Conservation (phyloP, 2,329 filamentous ascomycete species). For the Ophiocordyceps polyrhachis-furcata region DNA sequence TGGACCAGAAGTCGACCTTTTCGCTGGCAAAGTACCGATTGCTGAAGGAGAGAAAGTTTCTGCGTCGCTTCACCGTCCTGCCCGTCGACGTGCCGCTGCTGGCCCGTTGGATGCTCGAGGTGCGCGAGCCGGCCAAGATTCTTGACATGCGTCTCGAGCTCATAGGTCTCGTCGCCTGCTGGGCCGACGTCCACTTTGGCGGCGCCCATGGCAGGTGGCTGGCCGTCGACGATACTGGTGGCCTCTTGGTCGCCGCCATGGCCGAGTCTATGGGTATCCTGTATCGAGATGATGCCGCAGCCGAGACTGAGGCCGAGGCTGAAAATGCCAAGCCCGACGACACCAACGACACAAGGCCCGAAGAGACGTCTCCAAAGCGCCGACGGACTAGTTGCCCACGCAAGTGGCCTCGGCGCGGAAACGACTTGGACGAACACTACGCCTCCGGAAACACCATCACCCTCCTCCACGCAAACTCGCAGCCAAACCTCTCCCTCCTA, state of each 20-base stretch:
- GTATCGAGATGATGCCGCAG: slow-evolving; percentile 24
- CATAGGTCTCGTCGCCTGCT: slow-evolving; percentile 64
- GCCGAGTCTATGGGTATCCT: slow-evolving; percentile 80
- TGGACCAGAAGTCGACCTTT: slow-evolving; percentile 89
- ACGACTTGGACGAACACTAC: slow-evolving; percentile 45
- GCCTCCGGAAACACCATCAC: slow-evolving; percentile 60
- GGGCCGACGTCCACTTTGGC: slow-evolving; percentile 68
- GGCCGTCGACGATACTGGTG: slow-evolving; percentile 73
- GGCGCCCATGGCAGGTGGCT: slow-evolving; percentile 43
- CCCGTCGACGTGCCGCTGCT: slow-evolving; percentile 66
- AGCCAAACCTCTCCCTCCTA: slow-evolving; percentile 73
- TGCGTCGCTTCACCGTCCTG: slow-evolving; percentile 68
- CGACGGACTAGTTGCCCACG: slow-evolving; percentile 8
- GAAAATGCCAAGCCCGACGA: neutral
- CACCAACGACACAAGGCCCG: neutral
- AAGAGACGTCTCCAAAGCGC: neutral
- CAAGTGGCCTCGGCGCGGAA: slow-evolving; percentile 12
- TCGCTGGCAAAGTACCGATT: slow-evolving; percentile 92
- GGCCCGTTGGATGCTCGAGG: slow-evolving; percentile 57
- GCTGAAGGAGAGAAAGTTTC: slow-evolving; percentile 83
- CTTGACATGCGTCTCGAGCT: slow-evolving; percentile 77
- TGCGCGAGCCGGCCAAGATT: slow-evolving; percentile 63
- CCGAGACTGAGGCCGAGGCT: slow-evolving; percentile 2
- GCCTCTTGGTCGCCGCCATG: slow-evolving; percentile 62
- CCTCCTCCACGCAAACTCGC: slow-evolving; percentile 60